These are phyloP conservation scores for Trichoderma koningii DNA, from an alignment of 2,329 filamentous ascomycete genomes.

Conservation along the genomic window DNA sequence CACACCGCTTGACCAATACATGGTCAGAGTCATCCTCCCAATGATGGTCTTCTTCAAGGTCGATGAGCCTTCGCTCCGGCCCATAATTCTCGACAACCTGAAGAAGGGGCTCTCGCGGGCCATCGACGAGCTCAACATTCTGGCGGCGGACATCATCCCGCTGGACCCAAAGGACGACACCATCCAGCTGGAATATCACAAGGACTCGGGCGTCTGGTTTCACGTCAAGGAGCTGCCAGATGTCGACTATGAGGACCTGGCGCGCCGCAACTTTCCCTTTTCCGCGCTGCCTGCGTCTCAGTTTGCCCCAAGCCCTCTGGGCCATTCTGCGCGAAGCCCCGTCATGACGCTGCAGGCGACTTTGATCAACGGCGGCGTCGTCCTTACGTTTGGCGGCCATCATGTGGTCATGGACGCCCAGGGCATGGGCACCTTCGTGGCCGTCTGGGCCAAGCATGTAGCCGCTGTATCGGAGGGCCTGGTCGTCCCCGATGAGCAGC, in stretches of 20 bases:
- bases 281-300: slow-evolving; percentile 21
- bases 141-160: slow-evolving; percentile 24
- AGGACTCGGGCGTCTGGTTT: slow-evolving; percentile 28
- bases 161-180: slow-evolving; percentile 6
- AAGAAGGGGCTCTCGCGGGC: slow-evolving; percentile 20
- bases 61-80: slow-evolving; percentile 25
- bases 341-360: slow-evolving; percentile 27
- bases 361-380: slow-evolving; percentile 25
- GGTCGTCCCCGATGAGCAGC: slow-evolving; percentile 11
- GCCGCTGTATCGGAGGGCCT: slow-evolving; percentile 20
- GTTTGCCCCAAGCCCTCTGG: slow-evolving; percentile 21
- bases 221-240: slow-evolving; percentile 25
- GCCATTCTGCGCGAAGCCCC: slow-evolving; percentile 21
- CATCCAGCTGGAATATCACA: slow-evolving; percentile 23
- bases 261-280: slow-evolving; percentile 22
- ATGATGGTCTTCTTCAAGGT: slow-evolving; percentile 27
- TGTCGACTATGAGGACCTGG: slow-evolving; percentile 21
- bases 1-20: slow-evolving; percentile 28
- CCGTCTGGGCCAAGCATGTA: slow-evolving; percentile 26
- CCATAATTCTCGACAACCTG: slow-evolving; percentile 23
- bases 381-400: slow-evolving; percentile 26
- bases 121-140: slow-evolving; percentile 25
- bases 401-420: slow-evolving; percentile 29
- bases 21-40: slow-evolving; percentile 28
- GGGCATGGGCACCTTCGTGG: slow-evolving; percentile 26